phyloP scores from a whole-genome alignment of 768 basidiomycete species.

The Glaciozyma martinii region DNA sequence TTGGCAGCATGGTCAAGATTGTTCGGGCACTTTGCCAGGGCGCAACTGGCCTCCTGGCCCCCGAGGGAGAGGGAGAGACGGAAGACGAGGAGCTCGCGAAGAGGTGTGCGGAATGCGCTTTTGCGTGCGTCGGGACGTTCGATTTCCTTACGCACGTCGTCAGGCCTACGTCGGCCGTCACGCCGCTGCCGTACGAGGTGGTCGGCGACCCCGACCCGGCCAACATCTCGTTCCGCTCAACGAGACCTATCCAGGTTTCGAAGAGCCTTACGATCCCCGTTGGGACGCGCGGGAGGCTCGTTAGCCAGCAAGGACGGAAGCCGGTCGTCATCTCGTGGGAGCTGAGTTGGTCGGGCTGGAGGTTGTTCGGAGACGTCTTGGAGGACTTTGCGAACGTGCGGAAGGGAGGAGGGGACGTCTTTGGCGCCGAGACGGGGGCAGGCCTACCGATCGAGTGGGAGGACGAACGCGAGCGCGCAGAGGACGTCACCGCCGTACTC shows the following conservation, averaged over 20 bases:
- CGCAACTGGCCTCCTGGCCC: background rate
- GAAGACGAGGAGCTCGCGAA: constrained; percentile 44
- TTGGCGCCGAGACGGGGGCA: constrained; percentile 36
- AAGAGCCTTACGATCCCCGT: constrained; percentile 64
- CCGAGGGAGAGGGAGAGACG: background rate
- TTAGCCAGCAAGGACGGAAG: constrained; percentile 55
- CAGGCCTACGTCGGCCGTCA: constrained; percentile 40
- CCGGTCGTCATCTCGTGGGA: constrained; percentile 71
- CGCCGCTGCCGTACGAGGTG: constrained; percentile 27
- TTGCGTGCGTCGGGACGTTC: constrained; percentile 63
- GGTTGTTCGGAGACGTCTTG: constrained; percentile 67
- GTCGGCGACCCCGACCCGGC: constrained; percentile 19
- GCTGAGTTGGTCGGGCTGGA: constrained; percentile 78
- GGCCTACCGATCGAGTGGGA: constrained; percentile 46
- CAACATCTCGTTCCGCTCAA: constrained; percentile 10
- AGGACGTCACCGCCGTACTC: constrained; percentile 60
- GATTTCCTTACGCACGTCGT: constrained; percentile 67
- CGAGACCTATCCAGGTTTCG: constrained; percentile 17
- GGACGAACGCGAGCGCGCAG: constrained; percentile 55
- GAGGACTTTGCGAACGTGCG: constrained; percentile 15
- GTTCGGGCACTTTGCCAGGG: constrained; percentile 58
- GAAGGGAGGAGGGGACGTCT: constrained; percentile 11
- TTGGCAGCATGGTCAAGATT: constrained; percentile 59
- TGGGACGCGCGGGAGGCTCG: constrained; percentile 57
- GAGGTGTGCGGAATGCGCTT: constrained; percentile 61